A percentile compares a stretch with the other conserved stretches of the same genome.
These are phyloP conservation scores for Hyaloperonospora brassicae DNA, from an alignment of 352 stramenopile species.

Conservation along the genomic window DNA sequence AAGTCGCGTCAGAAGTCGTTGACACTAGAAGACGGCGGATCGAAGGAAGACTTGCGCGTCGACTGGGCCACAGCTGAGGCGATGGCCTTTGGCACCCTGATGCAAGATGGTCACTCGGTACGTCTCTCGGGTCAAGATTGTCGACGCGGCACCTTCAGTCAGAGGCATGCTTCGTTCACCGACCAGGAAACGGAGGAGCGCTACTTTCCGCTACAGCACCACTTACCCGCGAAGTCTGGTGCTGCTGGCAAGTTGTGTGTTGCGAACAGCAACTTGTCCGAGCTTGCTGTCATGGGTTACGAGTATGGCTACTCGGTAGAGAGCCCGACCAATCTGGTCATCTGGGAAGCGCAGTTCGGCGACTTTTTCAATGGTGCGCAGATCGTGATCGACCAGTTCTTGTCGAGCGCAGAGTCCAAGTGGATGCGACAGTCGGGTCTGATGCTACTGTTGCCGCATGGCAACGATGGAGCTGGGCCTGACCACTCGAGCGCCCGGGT, in stretches of 20 bases:
- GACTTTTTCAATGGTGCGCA: slow-evolving; percentile 88
- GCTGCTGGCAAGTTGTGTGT: slow-evolving; percentile 46
- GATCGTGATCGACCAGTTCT: slow-evolving; percentile 86
- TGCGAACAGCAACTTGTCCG: slow-evolving; percentile 79
- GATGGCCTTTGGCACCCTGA: slow-evolving; percentile 82
- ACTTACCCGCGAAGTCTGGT: slow-evolving; percentile 33
- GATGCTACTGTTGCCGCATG: slow-evolving; percentile 78
- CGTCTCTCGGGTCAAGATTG: slow-evolving; percentile 84
- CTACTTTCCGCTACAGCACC: slow-evolving; percentile 66
- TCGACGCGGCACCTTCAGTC: slow-evolving; percentile 83
- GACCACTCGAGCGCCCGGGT: slow-evolving; percentile 80
- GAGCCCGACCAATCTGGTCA: slow-evolving; percentile 62
- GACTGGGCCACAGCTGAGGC: slow-evolving; percentile 86
- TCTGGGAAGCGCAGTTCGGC: slow-evolving; percentile 90
- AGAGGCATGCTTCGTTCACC: slow-evolving; percentile 82
- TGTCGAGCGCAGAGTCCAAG: slow-evolving; percentile 81
- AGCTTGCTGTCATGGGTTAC: slow-evolving; percentile 84
- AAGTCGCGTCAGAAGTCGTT: slow-evolving; percentile 68
- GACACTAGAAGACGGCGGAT: slow-evolving; percentile 24
- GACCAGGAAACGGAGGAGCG: slow-evolving; percentile 69
- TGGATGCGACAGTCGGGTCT: slow-evolving; percentile 85
- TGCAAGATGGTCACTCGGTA: slow-evolving; percentile 76
- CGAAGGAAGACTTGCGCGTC: slow-evolving; percentile 40
- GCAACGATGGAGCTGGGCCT: slow-evolving; percentile 81
- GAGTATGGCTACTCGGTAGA: slow-evolving; percentile 88